Conservation (phyloP, 805 yeast species). For the Jamesozyma lodderae region DNA sequence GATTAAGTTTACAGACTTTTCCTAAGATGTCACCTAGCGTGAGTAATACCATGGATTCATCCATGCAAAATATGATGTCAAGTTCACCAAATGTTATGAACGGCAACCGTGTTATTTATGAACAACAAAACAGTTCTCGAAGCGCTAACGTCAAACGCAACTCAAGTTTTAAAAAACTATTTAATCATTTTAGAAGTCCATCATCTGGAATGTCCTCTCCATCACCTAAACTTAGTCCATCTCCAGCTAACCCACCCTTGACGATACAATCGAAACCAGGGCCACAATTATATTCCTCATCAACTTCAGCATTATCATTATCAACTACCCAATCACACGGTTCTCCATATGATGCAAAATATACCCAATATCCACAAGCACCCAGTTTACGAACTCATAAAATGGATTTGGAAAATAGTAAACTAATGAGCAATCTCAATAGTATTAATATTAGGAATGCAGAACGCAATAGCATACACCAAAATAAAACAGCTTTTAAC, state of each 20-base stretch:
- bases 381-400: constrained; percentile 12
- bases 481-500: no score
- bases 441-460: not conserved
- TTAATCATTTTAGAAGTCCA: constrained; percentile 9
- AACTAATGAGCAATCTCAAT: not conserved
- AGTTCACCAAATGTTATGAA: constrained; percentile 5
- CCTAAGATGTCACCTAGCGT: constrained; percentile 15
- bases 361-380: constrained; percentile 24
- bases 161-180: constrained; percentile 17
- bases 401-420: constrained; percentile 1
- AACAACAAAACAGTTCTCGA: constrained; percentile 11
- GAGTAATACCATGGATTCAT: constrained; percentile 13
- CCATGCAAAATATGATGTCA: constrained; percentile 21
- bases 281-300: constrained; percentile 5
- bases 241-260: constrained; percentile 5
- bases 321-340: not conserved
- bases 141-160: constrained; percentile 9
- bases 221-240: constrained; percentile 5
- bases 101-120: constrained; percentile 8
- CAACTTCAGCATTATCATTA: constrained; percentile 5
- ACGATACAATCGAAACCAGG: constrained; percentile 2
- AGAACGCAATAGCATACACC: no score
- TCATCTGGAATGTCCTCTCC: constrained; percentile 7
- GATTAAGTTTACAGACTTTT: constrained; percentile 14
- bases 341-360: not conserved